Base-by-base conservation (phyloP, 768 basidiomycete genomes). In the Russula dissimulans region DNA sequence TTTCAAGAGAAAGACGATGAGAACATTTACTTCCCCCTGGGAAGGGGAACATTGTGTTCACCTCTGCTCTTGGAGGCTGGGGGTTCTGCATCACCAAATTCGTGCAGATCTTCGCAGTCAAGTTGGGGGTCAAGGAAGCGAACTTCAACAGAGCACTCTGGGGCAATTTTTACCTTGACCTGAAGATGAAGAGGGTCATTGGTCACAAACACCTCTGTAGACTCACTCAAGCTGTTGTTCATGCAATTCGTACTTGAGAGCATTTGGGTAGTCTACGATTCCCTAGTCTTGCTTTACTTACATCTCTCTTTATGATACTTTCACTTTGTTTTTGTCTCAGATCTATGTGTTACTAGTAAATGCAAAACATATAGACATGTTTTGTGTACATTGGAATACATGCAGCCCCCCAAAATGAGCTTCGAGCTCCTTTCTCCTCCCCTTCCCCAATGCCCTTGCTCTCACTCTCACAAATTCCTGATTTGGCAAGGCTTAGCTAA, bases 191-290 rank as follows among this genome's bases (percentile, higher is more conserved):
- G 73, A 81, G 84, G 65, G 89, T 98, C 43, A 85, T 98, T 69
- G 90, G 87, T 67, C 78, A 93, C 72, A 95, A 93, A 73, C 89
- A 95, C 72, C 79, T 97, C 60, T 82, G 81, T 54, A 95, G 93
- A 17, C 82, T 79, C 82, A 51, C 73, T 98, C 70, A 98, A 98
- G 75, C 91, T 95, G 11, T 79, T 98, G 29, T 98, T 98, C 69
- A 97, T 97, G 12, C 95, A 97, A 74, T 95, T 98, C 66, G 87
- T 99, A 12, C 74, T 99, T 64, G 97, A 98, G 55, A 98, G 98
- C 70, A 80, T 99, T 29, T 99, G 95, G 95, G 88, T 90, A 15
- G 89, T 97, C 11, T 99, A 98, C 70, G 92, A 97, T n/a, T n/a
- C n/a, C n/a, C n/a, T n/a, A n/a, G n/a, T n/a, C n/a, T n/a, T n/a